These are phyloP conservation scores for Ogataea nakhonphanomensis DNA, from an alignment of 805 yeast species.

Conservation along the genomic window DNA sequence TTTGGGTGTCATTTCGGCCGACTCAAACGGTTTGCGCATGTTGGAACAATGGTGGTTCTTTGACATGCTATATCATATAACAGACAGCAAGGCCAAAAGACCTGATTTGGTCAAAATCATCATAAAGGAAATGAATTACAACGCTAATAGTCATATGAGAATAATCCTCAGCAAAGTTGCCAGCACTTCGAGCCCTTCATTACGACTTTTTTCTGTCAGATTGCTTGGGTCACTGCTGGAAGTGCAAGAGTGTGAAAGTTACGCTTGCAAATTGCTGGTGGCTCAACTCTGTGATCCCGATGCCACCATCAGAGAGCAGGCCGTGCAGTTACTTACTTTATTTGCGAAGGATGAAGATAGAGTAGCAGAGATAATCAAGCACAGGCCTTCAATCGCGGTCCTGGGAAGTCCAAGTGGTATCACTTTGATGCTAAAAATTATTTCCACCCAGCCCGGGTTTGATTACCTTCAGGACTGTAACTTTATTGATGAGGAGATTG, in stretches of 20 bases:
- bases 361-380: slow-evolving; percentile 47
- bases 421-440: slow-evolving; percentile 55
- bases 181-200: slow-evolving; percentile 46
- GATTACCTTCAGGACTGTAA: slow-evolving; percentile 55
- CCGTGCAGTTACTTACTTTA: slow-evolving; percentile 52
- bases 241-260: slow-evolving; percentile 34
- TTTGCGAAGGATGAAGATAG: slow-evolving; percentile 47
- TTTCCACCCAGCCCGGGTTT: slow-evolving; percentile 70
- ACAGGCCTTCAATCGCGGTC: slow-evolving; percentile 51
- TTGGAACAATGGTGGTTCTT: slow-evolving; percentile 82
- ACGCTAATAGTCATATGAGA: slow-evolving; percentile 56
- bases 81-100: slow-evolving; percentile 48
- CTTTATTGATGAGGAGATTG: slow-evolving; percentile 63
- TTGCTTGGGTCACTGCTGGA: slow-evolving; percentile 43
- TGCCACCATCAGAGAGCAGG: slow-evolving; percentile 49
- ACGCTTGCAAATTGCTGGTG: slow-evolving; percentile 55
- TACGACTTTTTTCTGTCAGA: slow-evolving; percentile 57
- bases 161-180: slow-evolving; percentile 64
- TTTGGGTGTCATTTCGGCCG: slow-evolving; percentile 66
- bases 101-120: slow-evolving; percentile 56
- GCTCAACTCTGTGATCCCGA: slow-evolving; percentile 69
- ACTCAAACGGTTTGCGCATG: slow-evolving; percentile 60
- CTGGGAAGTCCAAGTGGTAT: slow-evolving; percentile 31
- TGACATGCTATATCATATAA: slow-evolving; percentile 71
- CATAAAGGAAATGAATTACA: slow-evolving; percentile 59